Conservation (phyloP, 108 stramenopile species). For the Pseudonitzschia multiseries region DNA sequence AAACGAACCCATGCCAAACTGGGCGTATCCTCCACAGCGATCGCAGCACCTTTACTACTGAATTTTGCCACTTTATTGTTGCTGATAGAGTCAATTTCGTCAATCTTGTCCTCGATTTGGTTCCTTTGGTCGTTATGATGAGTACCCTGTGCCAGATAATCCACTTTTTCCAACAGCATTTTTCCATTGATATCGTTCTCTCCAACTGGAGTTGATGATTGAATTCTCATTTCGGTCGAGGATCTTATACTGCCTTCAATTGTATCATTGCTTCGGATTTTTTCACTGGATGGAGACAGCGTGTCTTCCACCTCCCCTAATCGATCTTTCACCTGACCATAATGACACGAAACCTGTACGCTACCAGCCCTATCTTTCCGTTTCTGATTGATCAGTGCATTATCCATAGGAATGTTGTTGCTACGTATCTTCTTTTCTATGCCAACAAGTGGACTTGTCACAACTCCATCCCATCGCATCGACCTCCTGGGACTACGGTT, state of each 20-base stretch:
- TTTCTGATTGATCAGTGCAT: neutral
- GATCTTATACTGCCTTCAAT: neutral
- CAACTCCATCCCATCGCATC: neutral
- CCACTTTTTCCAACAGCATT: neutral
- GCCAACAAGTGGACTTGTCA: neutral
- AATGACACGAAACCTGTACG: neutral
- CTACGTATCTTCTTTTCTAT: neutral
- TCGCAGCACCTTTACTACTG: neutral
- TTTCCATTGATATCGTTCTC: neutral
- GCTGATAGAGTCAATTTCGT: neutral
- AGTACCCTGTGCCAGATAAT: neutral
- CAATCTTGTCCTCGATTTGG: neutral
- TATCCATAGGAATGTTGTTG: neutral
- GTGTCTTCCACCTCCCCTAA: too few relatives aligned
- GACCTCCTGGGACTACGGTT: neutral
- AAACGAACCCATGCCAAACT: conserved; percentile 3
- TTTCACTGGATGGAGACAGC: too few relatives aligned
- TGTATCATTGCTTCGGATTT: neutral
- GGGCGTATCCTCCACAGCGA: neutral
- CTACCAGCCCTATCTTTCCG: neutral
- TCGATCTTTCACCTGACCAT: neutral
- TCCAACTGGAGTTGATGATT: neutral
- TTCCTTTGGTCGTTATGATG: neutral
- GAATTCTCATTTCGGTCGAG: neutral
- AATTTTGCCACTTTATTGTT: neutral